These are phyloP conservation scores for Colletotrichum cordylinicola DNA, from an alignment of 2,329 filamentous ascomycete genomes.

Conservation along the genomic window DNA sequence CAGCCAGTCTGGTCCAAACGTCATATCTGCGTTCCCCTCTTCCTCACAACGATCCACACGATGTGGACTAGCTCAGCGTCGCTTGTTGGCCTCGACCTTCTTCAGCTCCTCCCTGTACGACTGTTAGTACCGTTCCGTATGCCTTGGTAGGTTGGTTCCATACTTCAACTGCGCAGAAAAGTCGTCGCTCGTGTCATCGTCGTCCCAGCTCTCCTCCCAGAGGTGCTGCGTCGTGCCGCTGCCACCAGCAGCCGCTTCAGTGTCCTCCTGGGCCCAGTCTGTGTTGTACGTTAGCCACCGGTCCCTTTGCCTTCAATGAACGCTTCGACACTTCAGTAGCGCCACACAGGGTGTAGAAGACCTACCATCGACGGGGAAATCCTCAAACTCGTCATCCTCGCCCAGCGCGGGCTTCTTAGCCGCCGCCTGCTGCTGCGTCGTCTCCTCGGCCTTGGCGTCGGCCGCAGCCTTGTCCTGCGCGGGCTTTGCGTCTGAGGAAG, in stretches of 20 bases:
- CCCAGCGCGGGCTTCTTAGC: slow-evolving; percentile 67
- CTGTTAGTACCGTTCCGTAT: slow-evolving; percentile 24
- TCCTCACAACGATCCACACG: background rate
- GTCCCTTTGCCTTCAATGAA: background rate
- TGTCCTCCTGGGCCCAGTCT: slow-evolving; percentile 96
- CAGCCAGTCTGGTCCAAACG: background rate
- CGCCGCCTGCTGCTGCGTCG: slow-evolving; percentile 63
- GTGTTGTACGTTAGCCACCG: slow-evolving; percentile 5
- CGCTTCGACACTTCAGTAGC: background rate
- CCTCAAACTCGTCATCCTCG: slow-evolving; percentile 99
- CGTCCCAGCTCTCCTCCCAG: slow-evolving; percentile 99
- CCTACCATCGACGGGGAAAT: slow-evolving; percentile 94
- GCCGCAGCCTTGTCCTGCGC: slow-evolving; percentile 34
- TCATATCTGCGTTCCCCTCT: background rate
- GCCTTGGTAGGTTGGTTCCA: slow-evolving; percentile 36
- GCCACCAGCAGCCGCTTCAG: slow-evolving; percentile 73
- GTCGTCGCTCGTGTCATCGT: slow-evolving; percentile 96
- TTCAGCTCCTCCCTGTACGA: slow-evolving; percentile 81
- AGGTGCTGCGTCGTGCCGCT: slow-evolving; percentile 76
- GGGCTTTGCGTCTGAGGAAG: slow-evolving; percentile 33
- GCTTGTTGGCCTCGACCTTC: slow-evolving; percentile 84
- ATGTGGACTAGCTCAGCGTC: slow-evolving; percentile 48
- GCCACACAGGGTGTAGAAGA: background rate
- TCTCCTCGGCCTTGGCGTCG: slow-evolving; percentile 48
- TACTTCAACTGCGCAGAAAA: slow-evolving; percentile 95